Evolutionary conservation across 495 filamentous ascomycete genomes (phyloP), one percentile per base, ranked within the genome.

Genomic region (Penicillium lagena): DNA sequence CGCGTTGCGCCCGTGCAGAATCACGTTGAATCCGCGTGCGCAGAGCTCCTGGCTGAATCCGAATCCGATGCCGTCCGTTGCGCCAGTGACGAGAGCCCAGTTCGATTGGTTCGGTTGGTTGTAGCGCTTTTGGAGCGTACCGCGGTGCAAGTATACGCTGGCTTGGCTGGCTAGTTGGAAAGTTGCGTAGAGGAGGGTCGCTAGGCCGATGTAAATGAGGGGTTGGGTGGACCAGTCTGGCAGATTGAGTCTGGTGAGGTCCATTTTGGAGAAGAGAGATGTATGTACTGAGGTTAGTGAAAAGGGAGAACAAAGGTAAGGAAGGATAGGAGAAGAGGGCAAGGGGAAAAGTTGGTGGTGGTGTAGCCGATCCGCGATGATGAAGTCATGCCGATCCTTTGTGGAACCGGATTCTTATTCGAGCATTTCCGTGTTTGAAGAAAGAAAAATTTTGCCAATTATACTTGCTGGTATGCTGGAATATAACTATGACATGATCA

Each of bases 51-150:
- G 51, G 12, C 62, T 58, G 35, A 80, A 63, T 0, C 59, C 64
- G 30, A 64, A 66, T n/a, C 81, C 81, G 30, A 85, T 82, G 4
- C 80, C 81, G 37, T 77, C 77, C 33, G 64, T 77, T 9, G 76
- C 68, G 11, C 81, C 81, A 0, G 81, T 83, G 7, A 83, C 66
- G 7, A 83, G 57, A 6, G 78, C 81, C 78, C 78, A 83, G 37
- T 56, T 61, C 5, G 33, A 36, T 35, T 30, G 34, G 9, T 35
- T 39, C 12, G 15, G 37, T 34, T 34, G 40, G 35, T 60, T 60
- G 55, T 61, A 55, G 27, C 31, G 35, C 32, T 43, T 37, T 9
- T 9, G 15, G 9, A 61, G 39, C 2, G 36, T 40, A 33, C 46
- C 35, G 12, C 51, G 58, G 37, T 48, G 51, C 28, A 58, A 47